A percentile compares a stretch with the other conserved stretches of the same genome.
Evolutionary conservation across 768 basidiomycete genomes (phyloP).

Genomic region (Boletus subcaerulescens): DNA sequence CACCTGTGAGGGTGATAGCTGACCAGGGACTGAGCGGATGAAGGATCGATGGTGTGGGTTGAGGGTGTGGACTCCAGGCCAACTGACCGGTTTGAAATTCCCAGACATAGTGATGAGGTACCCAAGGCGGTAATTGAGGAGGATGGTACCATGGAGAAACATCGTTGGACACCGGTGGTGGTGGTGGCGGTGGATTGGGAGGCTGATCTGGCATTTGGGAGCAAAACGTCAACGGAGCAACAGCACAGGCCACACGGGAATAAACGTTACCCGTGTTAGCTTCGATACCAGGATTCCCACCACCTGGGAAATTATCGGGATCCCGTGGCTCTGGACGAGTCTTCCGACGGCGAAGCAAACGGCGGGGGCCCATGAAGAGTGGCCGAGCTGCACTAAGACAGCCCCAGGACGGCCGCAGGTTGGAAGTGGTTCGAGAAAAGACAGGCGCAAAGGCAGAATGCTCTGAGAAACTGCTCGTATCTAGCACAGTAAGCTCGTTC

Average conservation of each 20-base stretch:
- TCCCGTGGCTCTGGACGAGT: conserved; percentile 1
- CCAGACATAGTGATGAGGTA: conserved; percentile 25
- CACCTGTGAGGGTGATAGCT: conserved; percentile 18
- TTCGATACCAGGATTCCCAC: conserved; percentile 22
- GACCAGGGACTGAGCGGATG: conserved; percentile 15
- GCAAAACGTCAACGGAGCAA: conserved; percentile 1
- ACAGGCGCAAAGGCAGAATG: conserved; percentile 22
- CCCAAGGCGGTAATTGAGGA: conserved; percentile 12
- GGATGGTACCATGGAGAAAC: conserved; percentile 1
- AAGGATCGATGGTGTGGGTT: conserved; percentile 6
- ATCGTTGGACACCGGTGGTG: not conserved
- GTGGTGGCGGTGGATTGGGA: not conserved
- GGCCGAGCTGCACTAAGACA: conserved; percentile 9
- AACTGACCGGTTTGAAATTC: conserved; percentile 22
- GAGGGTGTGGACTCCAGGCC: conserved; percentile 27
- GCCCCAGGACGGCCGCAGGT: not conserved
- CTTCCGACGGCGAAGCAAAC: conserved; percentile 5
- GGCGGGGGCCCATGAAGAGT: conserved; percentile 12
- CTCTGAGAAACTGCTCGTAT: conserved; percentile 8
- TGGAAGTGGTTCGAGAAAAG: conserved; percentile 6
- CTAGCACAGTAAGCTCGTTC: not conserved
- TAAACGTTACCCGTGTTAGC: conserved; percentile 14
- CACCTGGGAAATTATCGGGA: conserved; percentile 16
- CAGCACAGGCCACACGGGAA: not conserved
- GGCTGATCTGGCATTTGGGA: conserved; percentile 7